Percentiles rank a stretch among this genome's conserved stretches.
These are phyloP conservation scores for Gracilaria domingensis DNA, from an alignment of 23 red algal genomes.

Conservation along the genomic window DNA sequence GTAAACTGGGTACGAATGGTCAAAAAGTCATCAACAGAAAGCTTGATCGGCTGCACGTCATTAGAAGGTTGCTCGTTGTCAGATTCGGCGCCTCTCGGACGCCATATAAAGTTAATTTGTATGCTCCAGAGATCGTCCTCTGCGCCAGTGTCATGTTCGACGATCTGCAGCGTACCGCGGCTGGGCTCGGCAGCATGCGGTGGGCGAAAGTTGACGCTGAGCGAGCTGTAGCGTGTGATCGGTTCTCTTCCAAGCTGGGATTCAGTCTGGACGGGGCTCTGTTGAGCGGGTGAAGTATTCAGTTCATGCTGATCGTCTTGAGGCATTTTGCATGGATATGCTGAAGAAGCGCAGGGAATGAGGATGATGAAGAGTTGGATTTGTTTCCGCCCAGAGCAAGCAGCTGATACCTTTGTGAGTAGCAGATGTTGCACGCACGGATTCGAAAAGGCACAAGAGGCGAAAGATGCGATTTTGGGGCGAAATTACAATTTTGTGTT, in stretches of 20 bases:
- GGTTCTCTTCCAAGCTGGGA: not conserved
- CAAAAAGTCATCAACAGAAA: slow-evolving; percentile 51
- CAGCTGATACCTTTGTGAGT: too few species aligned
- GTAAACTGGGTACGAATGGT: slow-evolving; percentile 25
- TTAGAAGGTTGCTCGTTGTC: not conserved
- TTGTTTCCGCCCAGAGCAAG: too few species aligned
- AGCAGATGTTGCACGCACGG: too few species aligned
- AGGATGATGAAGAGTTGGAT: too few species aligned
- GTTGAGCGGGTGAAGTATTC: not conserved
- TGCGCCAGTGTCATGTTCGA: slow-evolving; percentile 44
- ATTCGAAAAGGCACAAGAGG: too few species aligned
- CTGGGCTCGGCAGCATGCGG: not conserved
- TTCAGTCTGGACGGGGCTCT: not conserved
- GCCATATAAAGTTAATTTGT: slow-evolving; percentile 50
- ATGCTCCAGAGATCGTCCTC: slow-evolving; percentile 62
- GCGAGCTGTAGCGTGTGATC: slow-evolving; percentile 49
- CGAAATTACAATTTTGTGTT: not conserved
- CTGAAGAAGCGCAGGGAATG: not conserved
- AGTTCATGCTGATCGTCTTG: not conserved
- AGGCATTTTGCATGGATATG: not conserved
- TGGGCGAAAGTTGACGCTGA: slow-evolving; percentile 41
- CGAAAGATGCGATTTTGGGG: not conserved
- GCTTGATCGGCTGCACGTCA: not conserved
- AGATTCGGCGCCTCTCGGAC: slow-evolving; percentile 36
- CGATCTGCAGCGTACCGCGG: slow-evolving; percentile 37